Percentiles rank a stretch among this genome's conserved stretches.
Conservation (phyloP, 2,329 filamentous ascomycete genomes). For the Arthrobotrys pseudoclavata region DNA sequence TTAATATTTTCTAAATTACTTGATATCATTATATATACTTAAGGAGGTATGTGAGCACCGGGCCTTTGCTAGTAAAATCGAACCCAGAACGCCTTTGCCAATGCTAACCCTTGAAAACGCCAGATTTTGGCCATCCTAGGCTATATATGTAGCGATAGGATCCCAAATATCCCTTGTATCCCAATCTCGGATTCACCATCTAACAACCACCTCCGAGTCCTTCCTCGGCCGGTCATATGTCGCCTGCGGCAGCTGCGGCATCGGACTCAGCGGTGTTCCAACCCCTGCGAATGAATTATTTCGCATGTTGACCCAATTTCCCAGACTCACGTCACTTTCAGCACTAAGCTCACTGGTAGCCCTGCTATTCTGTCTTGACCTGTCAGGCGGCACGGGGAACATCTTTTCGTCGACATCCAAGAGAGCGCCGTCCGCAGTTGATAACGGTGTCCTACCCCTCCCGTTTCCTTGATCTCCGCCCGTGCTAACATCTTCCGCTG, state of each 20-base stretch:
- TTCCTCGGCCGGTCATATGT: constrained; percentile 39
- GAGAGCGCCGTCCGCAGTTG: constrained; percentile 24
- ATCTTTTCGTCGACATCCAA: constrained; percentile 30
- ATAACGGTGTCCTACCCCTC: constrained; percentile 17
- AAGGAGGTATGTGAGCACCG: not conserved
- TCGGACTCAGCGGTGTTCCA: constrained; percentile 36
- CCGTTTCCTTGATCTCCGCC: not conserved
- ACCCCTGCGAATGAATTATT: constrained; percentile 40
- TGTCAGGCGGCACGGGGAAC: constrained; percentile 6
- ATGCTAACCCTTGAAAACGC: not conserved
- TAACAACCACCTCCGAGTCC: constrained; percentile 33
- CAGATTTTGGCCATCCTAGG: not conserved
- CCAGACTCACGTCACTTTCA: constrained; percentile 39
- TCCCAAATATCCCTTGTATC: too few relatives aligned
- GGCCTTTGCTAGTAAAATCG: not conserved
- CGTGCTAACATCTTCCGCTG: not conserved
- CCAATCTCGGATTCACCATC: constrained; percentile 13
- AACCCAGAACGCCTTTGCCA: not conserved
- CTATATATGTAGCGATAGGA: too few relatives aligned
- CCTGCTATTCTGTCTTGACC: constrained; percentile 42
- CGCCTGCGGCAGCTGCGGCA: constrained; percentile 38
- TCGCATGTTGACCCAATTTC: constrained; percentile 18
- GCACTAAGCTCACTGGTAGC: constrained; percentile 37
- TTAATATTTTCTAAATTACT: too few relatives aligned
- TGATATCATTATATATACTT: too few relatives aligned